Conservation (phyloP, 257 asterid genomes). For the Primulina tabacum region DNA sequence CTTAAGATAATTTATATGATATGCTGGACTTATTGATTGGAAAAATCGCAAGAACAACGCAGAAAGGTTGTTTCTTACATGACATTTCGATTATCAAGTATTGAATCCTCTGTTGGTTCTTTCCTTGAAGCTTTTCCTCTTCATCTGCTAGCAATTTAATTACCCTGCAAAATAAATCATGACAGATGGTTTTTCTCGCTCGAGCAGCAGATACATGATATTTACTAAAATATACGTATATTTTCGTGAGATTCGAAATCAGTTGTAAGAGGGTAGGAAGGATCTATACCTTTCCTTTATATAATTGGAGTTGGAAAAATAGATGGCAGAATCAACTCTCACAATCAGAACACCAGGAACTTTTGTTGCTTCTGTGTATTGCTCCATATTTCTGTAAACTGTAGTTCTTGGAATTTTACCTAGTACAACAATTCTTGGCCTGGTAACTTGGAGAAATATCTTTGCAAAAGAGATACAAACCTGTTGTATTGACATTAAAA, state of each 20-base stretch:
- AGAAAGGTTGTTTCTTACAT: conserved; percentile 28
- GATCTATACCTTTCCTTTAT: conserved; percentile 56
- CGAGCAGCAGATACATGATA: not conserved
- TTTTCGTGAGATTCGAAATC: not conserved
- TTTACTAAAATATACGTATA: not conserved
- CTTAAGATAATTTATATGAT: not conserved
- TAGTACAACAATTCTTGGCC: conserved; percentile 60
- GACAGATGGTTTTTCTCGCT: no score
- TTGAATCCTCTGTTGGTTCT: conserved; percentile 28
- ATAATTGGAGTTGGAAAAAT: conserved; percentile 72
- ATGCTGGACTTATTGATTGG: not conserved
- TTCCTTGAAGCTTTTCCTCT: conserved; percentile 32
- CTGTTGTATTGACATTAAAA: conserved; percentile 22
- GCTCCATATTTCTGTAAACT: conserved; percentile 63
- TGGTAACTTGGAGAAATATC: conserved; percentile 72
- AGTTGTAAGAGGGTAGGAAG: not conserved
- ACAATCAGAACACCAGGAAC: conserved; percentile 56
- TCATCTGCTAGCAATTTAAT: conserved; percentile 50
- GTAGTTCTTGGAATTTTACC: conserved; percentile 65
- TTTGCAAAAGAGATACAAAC: conserved; percentile 65
- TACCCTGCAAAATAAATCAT: conserved; percentile 28
- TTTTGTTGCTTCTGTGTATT: conserved; percentile 67
- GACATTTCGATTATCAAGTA: conserved; percentile 49
- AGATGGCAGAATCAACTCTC: conserved; percentile 73
- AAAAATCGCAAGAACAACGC: not conserved